Evolutionary conservation across 306 rosid genomes (phyloP).

Genomic region (Begonia fuchsioides): DNA sequence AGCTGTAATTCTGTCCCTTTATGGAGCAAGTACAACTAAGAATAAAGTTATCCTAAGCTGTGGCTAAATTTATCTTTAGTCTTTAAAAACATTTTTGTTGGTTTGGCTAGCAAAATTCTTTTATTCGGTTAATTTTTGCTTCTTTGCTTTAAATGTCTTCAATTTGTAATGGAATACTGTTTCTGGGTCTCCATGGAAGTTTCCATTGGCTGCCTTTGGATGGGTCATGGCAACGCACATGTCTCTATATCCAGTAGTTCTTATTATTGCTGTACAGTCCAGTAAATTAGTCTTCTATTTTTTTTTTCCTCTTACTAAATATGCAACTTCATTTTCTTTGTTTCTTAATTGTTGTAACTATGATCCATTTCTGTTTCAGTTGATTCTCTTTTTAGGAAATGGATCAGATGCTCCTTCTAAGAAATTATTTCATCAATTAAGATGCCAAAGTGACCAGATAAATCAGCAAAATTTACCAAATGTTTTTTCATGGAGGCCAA

Average conservation of each 20-base stretch:
- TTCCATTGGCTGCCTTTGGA: slow-evolving; percentile 84
- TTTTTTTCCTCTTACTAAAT: not conserved
- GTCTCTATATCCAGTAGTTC: slow-evolving; percentile 73
- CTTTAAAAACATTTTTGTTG: not conserved
- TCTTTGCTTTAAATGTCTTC: slow-evolving; percentile 10
- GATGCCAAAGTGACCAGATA: slow-evolving; percentile 21
- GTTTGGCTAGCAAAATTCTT: not conserved
- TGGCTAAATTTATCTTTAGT: not conserved
- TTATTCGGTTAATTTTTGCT: not conserved
- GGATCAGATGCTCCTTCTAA: slow-evolving; percentile 89
- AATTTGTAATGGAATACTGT: slow-evolving; percentile 15
- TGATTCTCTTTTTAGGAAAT: slow-evolving; percentile 59
- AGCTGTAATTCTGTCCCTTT: slow-evolving; percentile 26
- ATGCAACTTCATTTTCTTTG: not conserved
- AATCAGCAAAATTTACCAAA: slow-evolving; percentile 15
- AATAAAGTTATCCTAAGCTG: slow-evolving; percentile 7
- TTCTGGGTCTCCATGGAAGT: slow-evolving; percentile 38
- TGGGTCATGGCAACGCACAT: slow-evolving; percentile 92
- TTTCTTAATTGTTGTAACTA: slow-evolving; percentile 6
- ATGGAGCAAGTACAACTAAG: slow-evolving; percentile 40
- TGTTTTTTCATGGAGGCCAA: slow-evolving; percentile 54
- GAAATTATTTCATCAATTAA: slow-evolving; percentile 34
- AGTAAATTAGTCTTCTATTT: not conserved
- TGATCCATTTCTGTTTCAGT: slow-evolving; percentile 27
- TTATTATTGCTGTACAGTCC: slow-evolving; percentile 59